Evolutionary conservation across 2,329 filamentous ascomycete genomes (phyloP).

Genomic region (Claviceps purpurea): DNA sequence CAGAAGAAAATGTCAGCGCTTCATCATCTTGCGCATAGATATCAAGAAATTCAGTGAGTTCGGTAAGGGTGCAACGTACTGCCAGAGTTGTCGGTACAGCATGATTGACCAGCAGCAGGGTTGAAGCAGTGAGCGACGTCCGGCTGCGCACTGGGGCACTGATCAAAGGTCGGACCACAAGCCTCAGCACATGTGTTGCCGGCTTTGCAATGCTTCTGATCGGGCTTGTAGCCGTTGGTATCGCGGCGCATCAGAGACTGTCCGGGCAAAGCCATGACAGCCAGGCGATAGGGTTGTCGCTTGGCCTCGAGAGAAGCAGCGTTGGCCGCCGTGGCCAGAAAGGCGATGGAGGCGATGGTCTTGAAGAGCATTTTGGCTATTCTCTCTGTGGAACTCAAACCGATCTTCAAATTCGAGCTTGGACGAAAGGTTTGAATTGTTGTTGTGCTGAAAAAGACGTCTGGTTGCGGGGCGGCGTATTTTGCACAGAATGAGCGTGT

Average conservation of each 20-base stretch:
- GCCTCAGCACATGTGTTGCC: slow-evolving; percentile 41
- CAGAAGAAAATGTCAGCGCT: neutral
- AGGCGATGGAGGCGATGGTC: slow-evolving; percentile 16
- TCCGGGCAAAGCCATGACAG: slow-evolving; percentile 22
- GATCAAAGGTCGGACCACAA: slow-evolving; percentile 35
- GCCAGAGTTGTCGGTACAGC: slow-evolving; percentile 44
- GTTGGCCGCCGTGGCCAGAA: slow-evolving; percentile 20
- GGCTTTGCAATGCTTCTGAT: slow-evolving; percentile 32
- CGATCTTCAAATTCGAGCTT: too few relatives aligned
- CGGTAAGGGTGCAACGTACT: slow-evolving; percentile 27
- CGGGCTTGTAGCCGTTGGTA: slow-evolving; percentile 34
- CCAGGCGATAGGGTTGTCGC: slow-evolving; percentile 23
- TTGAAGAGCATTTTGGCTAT: slow-evolving; percentile 23
- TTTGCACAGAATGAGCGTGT: slow-evolving; percentile 8
- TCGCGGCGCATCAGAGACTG: slow-evolving; percentile 31
- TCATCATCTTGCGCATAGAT: too few relatives aligned
- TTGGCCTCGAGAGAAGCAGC: slow-evolving; percentile 14
- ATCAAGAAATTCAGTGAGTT: too few relatives aligned
- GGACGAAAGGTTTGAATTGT: too few relatives aligned
- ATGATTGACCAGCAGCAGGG: slow-evolving; percentile 34
- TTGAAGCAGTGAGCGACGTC: slow-evolving; percentile 45
- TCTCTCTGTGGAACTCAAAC: neutral
- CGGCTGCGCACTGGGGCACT: slow-evolving; percentile 34
- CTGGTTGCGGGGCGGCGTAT: too few relatives aligned
- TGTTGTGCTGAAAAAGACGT: too few relatives aligned